Conservation (phyloP, 768 basidiomycete genomes). For the Leucosporidium scottii region DNA sequence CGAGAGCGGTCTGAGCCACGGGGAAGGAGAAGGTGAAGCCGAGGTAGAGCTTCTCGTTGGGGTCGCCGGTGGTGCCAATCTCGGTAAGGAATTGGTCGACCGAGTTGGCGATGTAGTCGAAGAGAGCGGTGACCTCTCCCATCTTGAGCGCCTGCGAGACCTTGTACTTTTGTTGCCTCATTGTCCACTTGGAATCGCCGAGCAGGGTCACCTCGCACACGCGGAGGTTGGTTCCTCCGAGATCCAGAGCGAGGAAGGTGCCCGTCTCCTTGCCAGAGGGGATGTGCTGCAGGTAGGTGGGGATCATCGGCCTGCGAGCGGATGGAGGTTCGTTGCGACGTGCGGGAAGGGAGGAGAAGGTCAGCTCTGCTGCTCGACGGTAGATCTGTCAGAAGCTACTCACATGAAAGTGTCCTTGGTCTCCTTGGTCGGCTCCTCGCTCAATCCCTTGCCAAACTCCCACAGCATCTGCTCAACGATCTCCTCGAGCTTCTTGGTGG, state of each 20-base stretch:
- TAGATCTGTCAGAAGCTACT: background rate
- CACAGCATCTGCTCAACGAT: slow-evolving; percentile 73
- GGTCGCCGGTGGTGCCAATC: slow-evolving; percentile 43
- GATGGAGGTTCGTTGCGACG: background rate
- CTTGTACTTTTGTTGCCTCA: slow-evolving; percentile 93
- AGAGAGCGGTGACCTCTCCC: slow-evolving; percentile 77
- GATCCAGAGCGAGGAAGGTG: slow-evolving; percentile 90
- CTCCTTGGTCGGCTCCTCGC: slow-evolving; percentile 56
- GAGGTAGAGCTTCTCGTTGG: slow-evolving; percentile 50
- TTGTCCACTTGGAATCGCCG: slow-evolving; percentile 77
- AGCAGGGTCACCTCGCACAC: slow-evolving; percentile 69
- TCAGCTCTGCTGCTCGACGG: background rate
- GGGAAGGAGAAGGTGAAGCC: slow-evolving; percentile 82
- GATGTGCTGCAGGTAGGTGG: slow-evolving; percentile 89
- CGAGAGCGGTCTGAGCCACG: slow-evolving; percentile 90
- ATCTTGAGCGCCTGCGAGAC: slow-evolving; percentile 89
- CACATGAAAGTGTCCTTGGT: slow-evolving; percentile 51
- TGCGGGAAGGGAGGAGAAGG: background rate
- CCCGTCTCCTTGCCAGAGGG: slow-evolving; percentile 91
- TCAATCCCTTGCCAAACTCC: slow-evolving; percentile 69
- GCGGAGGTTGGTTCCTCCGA: slow-evolving; percentile 95
- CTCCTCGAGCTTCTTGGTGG: slow-evolving; percentile 54
- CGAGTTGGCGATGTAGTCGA: slow-evolving; percentile 96
- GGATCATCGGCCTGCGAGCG: slow-evolving; percentile 49
- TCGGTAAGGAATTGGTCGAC: slow-evolving; percentile 90